A percentile compares a stretch with the other conserved stretches of the same genome.
These are phyloP conservation scores for Xylaria telfairii DNA, from an alignment of 495 filamentous ascomycete genomes.

Conservation along the genomic window DNA sequence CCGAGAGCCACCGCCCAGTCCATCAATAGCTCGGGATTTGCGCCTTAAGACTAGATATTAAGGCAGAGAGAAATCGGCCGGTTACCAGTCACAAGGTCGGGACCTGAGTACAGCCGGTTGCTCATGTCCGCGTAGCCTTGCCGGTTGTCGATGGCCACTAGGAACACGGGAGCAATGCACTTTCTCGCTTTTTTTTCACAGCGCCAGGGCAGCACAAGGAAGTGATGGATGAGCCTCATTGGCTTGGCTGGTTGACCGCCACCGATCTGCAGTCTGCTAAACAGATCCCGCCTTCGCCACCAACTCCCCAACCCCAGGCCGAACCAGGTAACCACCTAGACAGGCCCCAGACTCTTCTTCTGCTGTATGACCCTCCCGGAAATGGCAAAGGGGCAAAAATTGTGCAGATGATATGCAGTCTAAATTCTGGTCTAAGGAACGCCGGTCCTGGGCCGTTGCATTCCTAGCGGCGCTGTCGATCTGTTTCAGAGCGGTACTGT, in stretches of 20 bases:
- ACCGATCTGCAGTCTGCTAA: constrained; percentile 5
- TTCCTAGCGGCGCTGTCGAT: constrained; percentile 5
- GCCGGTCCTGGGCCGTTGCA: constrained; percentile 1
- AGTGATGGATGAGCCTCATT: constrained; percentile 13
- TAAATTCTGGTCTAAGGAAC: background rate
- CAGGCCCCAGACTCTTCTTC: background rate
- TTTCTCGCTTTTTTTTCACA: background rate
- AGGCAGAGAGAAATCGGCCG: background rate
- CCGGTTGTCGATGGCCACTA: background rate
- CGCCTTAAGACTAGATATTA: background rate
- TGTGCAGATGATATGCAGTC: constrained; percentile 15
- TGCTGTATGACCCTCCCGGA: background rate
- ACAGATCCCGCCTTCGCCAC: background rate
- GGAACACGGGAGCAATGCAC: too few species aligned
- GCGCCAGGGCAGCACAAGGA: background rate
- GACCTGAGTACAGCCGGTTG: background rate
- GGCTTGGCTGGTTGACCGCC: constrained; percentile 18
- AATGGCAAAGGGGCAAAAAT: background rate
- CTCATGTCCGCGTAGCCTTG: background rate
- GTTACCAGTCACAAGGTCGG: background rate
- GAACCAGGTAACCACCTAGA: too few species aligned
- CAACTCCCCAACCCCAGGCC: background rate
- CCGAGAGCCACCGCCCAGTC: background rate
- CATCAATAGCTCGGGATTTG: too few species aligned
- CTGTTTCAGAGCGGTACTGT: constrained; percentile 3